Percentiles rank a stretch among this genome's conserved stretches.
phyloP scores from a whole-genome alignment of 1,284 basidiomycete genomes.

The Ceratobasidium sp. region DNA sequence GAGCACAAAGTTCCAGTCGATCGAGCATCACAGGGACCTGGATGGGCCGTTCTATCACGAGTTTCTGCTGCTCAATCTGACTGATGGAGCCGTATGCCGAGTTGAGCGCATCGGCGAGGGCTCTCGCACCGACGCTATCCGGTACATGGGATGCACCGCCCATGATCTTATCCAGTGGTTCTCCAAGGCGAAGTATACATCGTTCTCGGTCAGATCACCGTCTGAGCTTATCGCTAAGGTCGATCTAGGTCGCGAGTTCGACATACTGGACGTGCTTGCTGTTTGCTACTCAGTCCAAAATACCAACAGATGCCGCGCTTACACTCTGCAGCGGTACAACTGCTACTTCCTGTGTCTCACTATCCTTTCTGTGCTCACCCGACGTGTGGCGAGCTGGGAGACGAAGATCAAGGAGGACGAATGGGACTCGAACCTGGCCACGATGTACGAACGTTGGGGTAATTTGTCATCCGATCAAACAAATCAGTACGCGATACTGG shows the following conservation, averaged over 20 bases:
- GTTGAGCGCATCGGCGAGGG: constrained; percentile 13
- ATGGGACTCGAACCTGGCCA: background rate
- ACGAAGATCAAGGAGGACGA: background rate
- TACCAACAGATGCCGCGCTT: background rate
- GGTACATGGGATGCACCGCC: background rate
- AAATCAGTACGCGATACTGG: background rate
- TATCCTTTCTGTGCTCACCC: background rate
- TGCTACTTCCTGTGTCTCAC: background rate
- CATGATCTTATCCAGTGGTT: constrained; percentile 6
- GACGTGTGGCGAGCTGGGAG: constrained; percentile 8
- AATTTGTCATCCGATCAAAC: background rate
- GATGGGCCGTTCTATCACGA: constrained; percentile 5
- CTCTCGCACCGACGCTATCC: constrained; percentile 1
- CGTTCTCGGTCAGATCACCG: background rate
- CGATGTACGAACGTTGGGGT: background rate
- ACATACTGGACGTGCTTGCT: constrained; percentile 14
- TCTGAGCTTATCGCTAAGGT: background rate
- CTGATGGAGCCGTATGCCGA: background rate
- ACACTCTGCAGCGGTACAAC: too few species aligned
- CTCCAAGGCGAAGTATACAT: background rate
- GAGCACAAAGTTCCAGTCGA: background rate
- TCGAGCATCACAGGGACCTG: background rate
- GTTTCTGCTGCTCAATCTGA: background rate
- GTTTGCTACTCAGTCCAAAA: constrained; percentile 16
- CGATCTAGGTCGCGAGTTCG: background rate